Conservation (phyloP, 768 basidiomycete genomes). For the Tephrocybe sp. region DNA sequence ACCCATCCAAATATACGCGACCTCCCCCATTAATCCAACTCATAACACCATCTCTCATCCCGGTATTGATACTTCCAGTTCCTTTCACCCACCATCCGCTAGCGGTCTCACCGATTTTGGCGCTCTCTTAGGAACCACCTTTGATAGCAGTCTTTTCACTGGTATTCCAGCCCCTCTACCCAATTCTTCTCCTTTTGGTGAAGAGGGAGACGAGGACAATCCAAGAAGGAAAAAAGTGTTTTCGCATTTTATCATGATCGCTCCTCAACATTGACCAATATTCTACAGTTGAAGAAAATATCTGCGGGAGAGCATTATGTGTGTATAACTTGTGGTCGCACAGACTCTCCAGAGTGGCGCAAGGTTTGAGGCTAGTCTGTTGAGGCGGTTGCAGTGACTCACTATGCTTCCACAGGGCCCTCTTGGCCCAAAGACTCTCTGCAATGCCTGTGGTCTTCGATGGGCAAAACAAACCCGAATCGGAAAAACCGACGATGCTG, state of each 20-base stretch:
- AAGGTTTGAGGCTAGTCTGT: constrained; percentile 48
- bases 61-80: constrained; percentile 9
- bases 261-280: background rate
- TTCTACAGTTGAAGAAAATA: constrained; percentile 41
- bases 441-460: constrained; percentile 93
- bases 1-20: constrained; percentile 35
- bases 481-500: constrained; percentile 37
- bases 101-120: constrained; percentile 12
- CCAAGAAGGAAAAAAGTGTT: constrained; percentile 65
- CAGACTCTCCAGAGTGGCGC: constrained; percentile 97
- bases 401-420: constrained; percentile 61
- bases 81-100: constrained; percentile 9
- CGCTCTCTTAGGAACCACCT: constrained; percentile 6
- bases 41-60: background rate
- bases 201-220: constrained; percentile 50
- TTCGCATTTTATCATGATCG: background rate
- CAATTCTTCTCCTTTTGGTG: constrained; percentile 20
- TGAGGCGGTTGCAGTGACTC: constrained; percentile 1
- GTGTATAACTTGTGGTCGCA: constrained; percentile 90
- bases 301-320: constrained; percentile 69
- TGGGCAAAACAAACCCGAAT: constrained; percentile 74
- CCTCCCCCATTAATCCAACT: constrained; percentile 27
- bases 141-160: constrained; percentile 8
- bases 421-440: constrained; percentile 93
- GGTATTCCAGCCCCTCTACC: background rate